Evolutionary conservation across 371 early-diverging fungal species (phyloP), one percentile per base, ranked within the genome.

Genomic region (Umbelopsis sp.): DNA sequence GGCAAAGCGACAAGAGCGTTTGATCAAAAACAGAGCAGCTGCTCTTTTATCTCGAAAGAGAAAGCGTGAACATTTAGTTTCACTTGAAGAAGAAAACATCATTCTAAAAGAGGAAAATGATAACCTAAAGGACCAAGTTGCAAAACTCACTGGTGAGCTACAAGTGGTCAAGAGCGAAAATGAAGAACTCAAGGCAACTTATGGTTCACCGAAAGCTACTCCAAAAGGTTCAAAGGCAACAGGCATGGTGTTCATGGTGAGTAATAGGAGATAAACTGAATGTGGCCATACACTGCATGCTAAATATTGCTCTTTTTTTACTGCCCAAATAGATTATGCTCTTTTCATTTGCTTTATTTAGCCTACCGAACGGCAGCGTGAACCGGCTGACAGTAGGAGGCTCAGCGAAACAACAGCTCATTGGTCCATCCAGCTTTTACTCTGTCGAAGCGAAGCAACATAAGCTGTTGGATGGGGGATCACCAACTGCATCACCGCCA

Each of bases 1-100:
- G 41, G 76, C 82, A 35, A 96, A 95, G 75, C 85, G 92, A 35
- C 93, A 95, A 74, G 94, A 94, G 72, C 85, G 96, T 18, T 74
- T 95, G 65, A 93, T 95, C 69, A 95, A 94, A 81, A 96, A 96
- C 74, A 85, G 96, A n/a, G 95, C 94, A 0, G 94, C 95, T 0
- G 96, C 96, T 3, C 79, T 94, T 46, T 78, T 92, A 63, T 94
- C 94, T 10, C 88, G 96, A 38, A 94, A 94, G 76, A 89, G 95
- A 62, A 93, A 94, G 80, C 87, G 96, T 45, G 95, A 96, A 63
- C 95, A 95, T 68, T 73, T 94, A 66, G 84, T 73, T 51, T 75
- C 83, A 14, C 82, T 96, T n/a, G 96, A 96, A 76, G 80, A 83
- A 10, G 87, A 90, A 62, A 86, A 87, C 3, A 84, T 89, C 62